Evolutionary conservation across 768 basidiomycete species (phyloP), one percentile per base, ranked within the genome.

Genomic region (Mycena latifolia): DNA sequence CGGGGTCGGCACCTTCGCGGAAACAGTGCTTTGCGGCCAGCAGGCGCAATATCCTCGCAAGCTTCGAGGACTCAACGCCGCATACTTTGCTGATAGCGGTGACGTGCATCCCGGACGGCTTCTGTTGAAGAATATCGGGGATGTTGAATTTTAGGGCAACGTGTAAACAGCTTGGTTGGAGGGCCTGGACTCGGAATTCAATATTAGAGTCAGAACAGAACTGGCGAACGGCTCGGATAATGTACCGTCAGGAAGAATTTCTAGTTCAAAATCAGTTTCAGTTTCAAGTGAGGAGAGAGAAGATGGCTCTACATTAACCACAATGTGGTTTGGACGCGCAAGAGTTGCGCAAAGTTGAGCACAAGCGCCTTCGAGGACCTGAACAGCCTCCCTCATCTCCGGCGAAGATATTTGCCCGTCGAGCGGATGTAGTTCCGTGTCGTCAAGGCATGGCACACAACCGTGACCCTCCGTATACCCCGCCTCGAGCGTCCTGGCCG

Each of bases 311-410:
- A 75, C 75, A 54, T 76, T 76, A 29, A 76, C 39, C 1, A 77
- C 37, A 0, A 69, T 71, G 55, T 74, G 72, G 45, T 57, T 69
- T 7, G 76, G 76, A 27, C 72, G 69, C 1, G 74, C 72, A 20
- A 75, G 64, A 22, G 69, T 73, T 20, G 75, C 69, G 15, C 63
- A 69, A 7, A 77, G 61, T 53, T 77, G 76, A 0, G 74, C 72
- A 48, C 73, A 77, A 28, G 76, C 76, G 28, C 72, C 76, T 54
- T 76, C 73, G 22, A 77, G 65, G 18, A 70, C 54, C 48, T 74
- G 75, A n/a, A 74, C 63, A 3, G 76, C 74, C 35, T 74, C 63
- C 60, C 63, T 67, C 64, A 73, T 27, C 24, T 67, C 63, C 17
- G 70, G 68, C 0, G 69, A 22, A 2, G 56, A 70, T 18, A 70